Conservation (phyloP, 345 rosid genomes). For the Excoecaria agallocha region DNA sequence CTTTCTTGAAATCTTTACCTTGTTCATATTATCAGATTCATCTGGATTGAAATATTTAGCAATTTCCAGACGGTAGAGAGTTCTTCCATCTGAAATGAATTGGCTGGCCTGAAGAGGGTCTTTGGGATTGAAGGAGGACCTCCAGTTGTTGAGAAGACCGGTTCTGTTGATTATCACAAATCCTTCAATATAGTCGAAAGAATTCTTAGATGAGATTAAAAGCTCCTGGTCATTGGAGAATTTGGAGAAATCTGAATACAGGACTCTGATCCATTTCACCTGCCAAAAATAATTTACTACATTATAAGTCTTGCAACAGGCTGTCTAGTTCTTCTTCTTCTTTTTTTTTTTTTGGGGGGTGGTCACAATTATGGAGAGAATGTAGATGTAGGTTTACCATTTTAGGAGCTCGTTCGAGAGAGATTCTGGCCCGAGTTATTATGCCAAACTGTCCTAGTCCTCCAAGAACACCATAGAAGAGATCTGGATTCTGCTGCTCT, state of each 20-base stretch:
- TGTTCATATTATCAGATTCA: slow-evolving; percentile 37
- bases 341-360: too few relatives aligned
- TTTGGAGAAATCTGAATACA: slow-evolving; percentile 75
- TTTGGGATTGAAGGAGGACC: slow-evolving; percentile 69
- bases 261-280: slow-evolving; percentile 93
- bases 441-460: slow-evolving; percentile 98
- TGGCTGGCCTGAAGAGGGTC: slow-evolving; percentile 66
- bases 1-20: slow-evolving; percentile 38
- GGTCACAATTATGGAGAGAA: too few relatives aligned
- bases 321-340: too few relatives aligned
- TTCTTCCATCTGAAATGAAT: slow-evolving; percentile 73
- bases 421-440: slow-evolving; percentile 75
- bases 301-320: not conserved
- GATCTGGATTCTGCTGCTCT: slow-evolving; percentile 66
- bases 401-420: slow-evolving; percentile 63
- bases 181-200: slow-evolving; percentile 92
- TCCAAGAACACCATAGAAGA: slow-evolving; percentile 82
- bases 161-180: slow-evolving; percentile 75
- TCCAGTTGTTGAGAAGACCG: slow-evolving; percentile 76
- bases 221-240: slow-evolving; percentile 83
- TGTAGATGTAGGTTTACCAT: slow-evolving; percentile 42
- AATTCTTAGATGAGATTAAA: slow-evolving; percentile 50
- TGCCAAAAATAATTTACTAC: slow-evolving; percentile 28
- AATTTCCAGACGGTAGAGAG: slow-evolving; percentile 81
- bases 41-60: slow-evolving; percentile 68